A percentile compares a stretch with the other conserved stretches of the same genome.
Conservation (phyloP, 2,329 filamentous ascomycete genomes). For the Orbilia blumenaviensis region DNA sequence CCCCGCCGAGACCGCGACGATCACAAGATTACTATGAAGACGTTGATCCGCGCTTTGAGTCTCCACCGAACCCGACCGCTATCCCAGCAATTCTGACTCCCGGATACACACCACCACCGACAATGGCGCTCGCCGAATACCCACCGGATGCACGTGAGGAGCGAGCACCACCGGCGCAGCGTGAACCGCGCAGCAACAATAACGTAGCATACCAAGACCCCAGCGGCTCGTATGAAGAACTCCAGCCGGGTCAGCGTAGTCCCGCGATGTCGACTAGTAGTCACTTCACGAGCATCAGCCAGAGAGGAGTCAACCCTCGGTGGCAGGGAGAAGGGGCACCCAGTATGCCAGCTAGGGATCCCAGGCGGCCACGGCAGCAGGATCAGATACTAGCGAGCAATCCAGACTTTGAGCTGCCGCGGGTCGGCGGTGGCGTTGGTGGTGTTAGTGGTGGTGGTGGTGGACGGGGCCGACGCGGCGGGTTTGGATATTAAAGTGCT, state of each 20-base stretch:
- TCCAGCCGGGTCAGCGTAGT: conserved; percentile 72
- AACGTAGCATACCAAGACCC: conserved; percentile 57
- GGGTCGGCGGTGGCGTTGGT: conserved; percentile 56
- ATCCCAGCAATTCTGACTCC: conserved; percentile 45
- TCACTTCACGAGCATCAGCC: conserved; percentile 88
- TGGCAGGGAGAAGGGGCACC: conserved; percentile 68
- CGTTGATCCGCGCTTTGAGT: conserved; percentile 80
- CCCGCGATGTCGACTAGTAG: conserved; percentile 81
- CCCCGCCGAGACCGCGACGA: conserved; percentile 39
- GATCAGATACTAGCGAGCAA: conserved; percentile 65
- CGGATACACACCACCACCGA: conserved; percentile 37
- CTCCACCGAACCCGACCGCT: conserved; percentile 53
- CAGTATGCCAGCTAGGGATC: conserved; percentile 36
- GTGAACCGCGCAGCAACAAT: conserved; percentile 19
- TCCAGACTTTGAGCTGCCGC: conserved; percentile 82
- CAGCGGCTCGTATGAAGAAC: conserved; percentile 70
- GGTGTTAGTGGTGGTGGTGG: conserved; percentile 51
- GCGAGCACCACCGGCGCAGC: conserved; percentile 59
- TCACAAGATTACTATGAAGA: conserved; percentile 82
- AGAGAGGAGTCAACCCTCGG: conserved; percentile 85
- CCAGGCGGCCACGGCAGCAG: conserved; percentile 56
- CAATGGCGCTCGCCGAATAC: conserved; percentile 48
- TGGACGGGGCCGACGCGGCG: conserved; percentile 54
- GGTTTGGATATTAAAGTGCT: conserved; percentile 52
- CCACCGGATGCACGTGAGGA: conserved; percentile 57